Base-by-base conservation (phyloP, 1,139 yeast species). In the Kluyveromyces sp. region DNA sequence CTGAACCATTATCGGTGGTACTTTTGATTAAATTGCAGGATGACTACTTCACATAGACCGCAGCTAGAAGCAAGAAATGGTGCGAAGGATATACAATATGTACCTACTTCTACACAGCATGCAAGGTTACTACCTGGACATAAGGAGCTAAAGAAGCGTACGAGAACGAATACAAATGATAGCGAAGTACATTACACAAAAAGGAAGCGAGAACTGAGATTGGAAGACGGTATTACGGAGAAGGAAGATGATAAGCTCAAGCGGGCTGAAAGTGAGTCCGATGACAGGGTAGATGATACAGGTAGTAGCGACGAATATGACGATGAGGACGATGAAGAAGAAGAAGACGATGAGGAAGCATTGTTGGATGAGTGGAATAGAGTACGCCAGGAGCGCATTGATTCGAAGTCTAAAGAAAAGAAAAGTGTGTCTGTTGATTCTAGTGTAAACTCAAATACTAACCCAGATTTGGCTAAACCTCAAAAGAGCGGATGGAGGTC, bases 41-140 rank as follows among this genome's bases (percentile, higher is more conserved):
- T 87, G 96, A 84, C 95, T 1, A 83, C 95, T 2, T 92, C 94
- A 42, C 96, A 87, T 61, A 75, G 95, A 62, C 96, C 97, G 0
- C 87, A 95, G 6, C 74, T 87, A 51, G 96, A 89, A 59, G 86
- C 92, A 50, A 89, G 95, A 48, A 75, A 80, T 56, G 97, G 96
- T 3, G 78, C 78, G 55, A 72, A 70, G 43, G 64, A 72, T 42
- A 58, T 77, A 54, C 70, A 69, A 31, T 66, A 74, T 45, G 59
- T 64, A 48, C 66, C 71, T 35, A 62, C 74, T 40, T 47, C 68
- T 46, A 85, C 82, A 8, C 64, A 71, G 10, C 96, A 88, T 63
- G 74, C 88, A 2, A 69, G 95, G 43, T 70, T 78, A 10, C 69
- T 84, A 21, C 84, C 92, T 0, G 88, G 84, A 8, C 95, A 89